Evolutionary conservation across 495 filamentous ascomycete genomes (phyloP), one percentile per base, ranked within the genome.

Genomic region (Amorphotheca resinae): DNA sequence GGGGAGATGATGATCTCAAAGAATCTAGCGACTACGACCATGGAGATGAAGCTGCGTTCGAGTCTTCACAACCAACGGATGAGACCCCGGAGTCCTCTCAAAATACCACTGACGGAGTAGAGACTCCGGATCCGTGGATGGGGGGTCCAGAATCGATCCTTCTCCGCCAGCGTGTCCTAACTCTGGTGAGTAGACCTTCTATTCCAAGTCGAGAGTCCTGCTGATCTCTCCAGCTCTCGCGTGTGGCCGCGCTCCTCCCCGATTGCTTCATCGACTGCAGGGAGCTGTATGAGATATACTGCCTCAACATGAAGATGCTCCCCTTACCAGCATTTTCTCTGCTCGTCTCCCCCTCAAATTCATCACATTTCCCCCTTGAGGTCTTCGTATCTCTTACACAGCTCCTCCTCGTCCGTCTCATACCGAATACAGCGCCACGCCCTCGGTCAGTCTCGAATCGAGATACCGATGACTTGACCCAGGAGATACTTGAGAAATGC

Each of bases 301-400:
- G 57, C 51, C 74, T 80, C 30, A 72, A 73, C 43, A 68, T 91
- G 15, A 70, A 76, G 14, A 67, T 67, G 20, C 67, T 88, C 2
- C 74, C 84, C 0, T 66, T 87, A 0, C 70, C 77, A 0, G 57
- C 74, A n/a, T 93, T 93, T 60, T 69, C 76, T 30, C 61, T 77
- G n/a, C 74, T 93, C 41, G 61, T 89, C 49, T 72, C 71, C 20
- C 67, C 73, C 14, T 52, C 64, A 34, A 42, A 52, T 22, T 42
- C 56, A 4, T 63, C 63, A 1, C 51, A 61, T 4, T 64, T 84
- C 0, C 66, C 72, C 0, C 45, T 63, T 12, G 57, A 74, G 21
- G 58, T 62, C 2, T 68, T 74, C 9, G 68, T 77, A 23, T 73
- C 74, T 2, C 69, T 94, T 21, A 69, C 75, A 40, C 77, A 84